These are phyloP conservation scores for Annulohypoxylon moriforme DNA, from an alignment of 495 filamentous ascomycete species.

Conservation along the genomic window DNA sequence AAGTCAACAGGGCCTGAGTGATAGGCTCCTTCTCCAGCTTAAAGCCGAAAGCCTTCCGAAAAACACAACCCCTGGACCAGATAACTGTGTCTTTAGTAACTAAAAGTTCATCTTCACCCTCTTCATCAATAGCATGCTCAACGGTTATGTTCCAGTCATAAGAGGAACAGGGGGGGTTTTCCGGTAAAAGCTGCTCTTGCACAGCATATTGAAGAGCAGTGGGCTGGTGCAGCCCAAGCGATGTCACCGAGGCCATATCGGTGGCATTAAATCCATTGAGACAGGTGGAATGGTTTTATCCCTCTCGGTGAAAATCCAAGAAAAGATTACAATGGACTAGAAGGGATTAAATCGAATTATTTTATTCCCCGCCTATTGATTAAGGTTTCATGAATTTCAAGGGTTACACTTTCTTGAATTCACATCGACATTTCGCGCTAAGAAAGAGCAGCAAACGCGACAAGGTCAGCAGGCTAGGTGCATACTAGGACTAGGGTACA, in stretches of 20 bases:
- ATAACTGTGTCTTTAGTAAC: constrained; percentile 85
- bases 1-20: constrained; percentile 83
- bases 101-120: constrained; percentile 84
- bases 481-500: neutral
- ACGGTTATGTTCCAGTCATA: constrained; percentile 78
- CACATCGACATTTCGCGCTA: neutral
- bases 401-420: neutral
- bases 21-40: constrained; percentile 87
- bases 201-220: constrained; percentile 84
- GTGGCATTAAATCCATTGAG: constrained; percentile 35
- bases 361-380: neutral
- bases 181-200: constrained; percentile 78
- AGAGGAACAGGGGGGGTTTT: constrained; percentile 70
- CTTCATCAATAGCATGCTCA: constrained; percentile 56
- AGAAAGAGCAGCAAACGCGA: constrained; percentile 23
- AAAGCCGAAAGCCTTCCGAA: constrained; percentile 88
- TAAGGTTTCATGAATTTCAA: neutral
- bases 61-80: constrained; percentile 88
- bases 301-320: constrained; percentile 1
- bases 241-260: constrained; percentile 86
- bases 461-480: neutral
- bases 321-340: no score
- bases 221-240: constrained; percentile 88
- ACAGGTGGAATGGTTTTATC: constrained; percentile 1
- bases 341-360: neutral